Percentiles rank a stretch among this genome's conserved stretches.
phyloP scores from a whole-genome alignment of 192 early-diverging fungal genomes.

The Radiomyces spectabilis region DNA sequence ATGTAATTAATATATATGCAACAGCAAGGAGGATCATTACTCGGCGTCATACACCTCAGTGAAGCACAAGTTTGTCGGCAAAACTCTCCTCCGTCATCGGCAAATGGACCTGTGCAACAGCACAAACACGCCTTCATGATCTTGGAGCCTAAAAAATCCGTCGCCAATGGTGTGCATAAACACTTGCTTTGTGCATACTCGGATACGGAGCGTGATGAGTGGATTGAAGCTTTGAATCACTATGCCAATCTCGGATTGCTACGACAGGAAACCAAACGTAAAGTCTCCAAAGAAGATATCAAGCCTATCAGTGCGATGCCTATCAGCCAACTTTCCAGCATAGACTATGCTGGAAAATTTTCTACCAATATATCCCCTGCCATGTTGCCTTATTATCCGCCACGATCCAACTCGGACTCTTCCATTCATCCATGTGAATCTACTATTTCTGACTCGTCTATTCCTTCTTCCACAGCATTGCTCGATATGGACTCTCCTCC shows the following conservation, averaged over 20 bases:
- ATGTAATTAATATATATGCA: too few species aligned
- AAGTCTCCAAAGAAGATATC: slow-evolving; percentile 25
- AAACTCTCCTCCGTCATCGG: slow-evolving; percentile 20
- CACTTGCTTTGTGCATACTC: slow-evolving; percentile 86
- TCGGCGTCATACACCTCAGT: too few species aligned
- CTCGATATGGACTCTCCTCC: too few species aligned
- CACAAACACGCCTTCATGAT: slow-evolving; percentile 85
- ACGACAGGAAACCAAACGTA: slow-evolving; percentile 18
- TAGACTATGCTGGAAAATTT: too few species aligned
- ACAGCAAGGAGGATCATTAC: too few species aligned
- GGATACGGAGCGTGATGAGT: slow-evolving; percentile 86
- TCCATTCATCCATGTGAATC: too few species aligned
- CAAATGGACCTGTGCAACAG: slow-evolving; percentile 42
- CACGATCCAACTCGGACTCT: too few species aligned
- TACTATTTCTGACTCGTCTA: too few species aligned
- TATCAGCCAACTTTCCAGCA: slow-evolving; percentile 20
- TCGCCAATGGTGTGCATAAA: slow-evolving; percentile 49
- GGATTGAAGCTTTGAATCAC: slow-evolving; percentile 67
- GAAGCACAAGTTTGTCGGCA: slow-evolving; percentile 66
- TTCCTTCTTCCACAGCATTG: too few species aligned
- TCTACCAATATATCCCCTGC: too few species aligned
- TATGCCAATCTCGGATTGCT: slow-evolving; percentile 19
- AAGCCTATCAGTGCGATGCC: slow-evolving; percentile 11
- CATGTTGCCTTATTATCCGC: too few species aligned
- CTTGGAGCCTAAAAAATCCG: slow-evolving; percentile 61